Percentiles rank a stretch among this genome's conserved stretches.
Conservation (phyloP, 1,284 basidiomycete genomes). For the Apiotrichum akiyoshidainum region DNA sequence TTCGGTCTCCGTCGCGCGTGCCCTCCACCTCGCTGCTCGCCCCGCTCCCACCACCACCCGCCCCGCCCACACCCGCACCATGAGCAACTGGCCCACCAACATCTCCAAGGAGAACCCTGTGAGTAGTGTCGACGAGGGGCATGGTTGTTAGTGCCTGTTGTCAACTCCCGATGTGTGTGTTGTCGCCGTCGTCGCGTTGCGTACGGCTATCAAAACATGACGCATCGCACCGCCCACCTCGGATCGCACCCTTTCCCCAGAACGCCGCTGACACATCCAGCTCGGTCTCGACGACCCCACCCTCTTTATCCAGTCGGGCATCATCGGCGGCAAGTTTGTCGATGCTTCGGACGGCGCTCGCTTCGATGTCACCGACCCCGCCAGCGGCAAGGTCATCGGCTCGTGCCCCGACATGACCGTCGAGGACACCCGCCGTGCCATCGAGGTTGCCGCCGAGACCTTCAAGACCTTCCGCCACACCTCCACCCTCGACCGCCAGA, state of each 20-base stretch:
- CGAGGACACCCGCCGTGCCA: slow-evolving; percentile 73
- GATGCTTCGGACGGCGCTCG: slow-evolving; percentile 68
- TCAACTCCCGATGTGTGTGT: background rate
- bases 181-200: background rate
- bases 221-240: background rate
- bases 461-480: slow-evolving; percentile 79
- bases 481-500: slow-evolving; percentile 51
- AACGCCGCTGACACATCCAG: slow-evolving; percentile 14
- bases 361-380: slow-evolving; percentile 79
- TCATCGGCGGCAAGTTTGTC: slow-evolving; percentile 78
- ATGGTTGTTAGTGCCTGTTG: background rate
- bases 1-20: background rate
- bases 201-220: background rate
- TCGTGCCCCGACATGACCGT: slow-evolving; percentile 81
- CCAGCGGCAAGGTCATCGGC: slow-evolving; percentile 73
- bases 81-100: slow-evolving; percentile 42
- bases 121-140: slow-evolving; percentile 5
- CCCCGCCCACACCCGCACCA: slow-evolving; percentile 15
- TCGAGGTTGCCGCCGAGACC: slow-evolving; percentile 68
- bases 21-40: background rate
- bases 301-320: slow-evolving; percentile 69
- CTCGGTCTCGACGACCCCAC: slow-evolving; percentile 65
- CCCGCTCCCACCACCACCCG: background rate
- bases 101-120: slow-evolving; percentile 42
- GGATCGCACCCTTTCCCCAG: background rate